Conservation (phyloP, 352 stramenopile species). For the Thalassiosira hispida region DNA sequence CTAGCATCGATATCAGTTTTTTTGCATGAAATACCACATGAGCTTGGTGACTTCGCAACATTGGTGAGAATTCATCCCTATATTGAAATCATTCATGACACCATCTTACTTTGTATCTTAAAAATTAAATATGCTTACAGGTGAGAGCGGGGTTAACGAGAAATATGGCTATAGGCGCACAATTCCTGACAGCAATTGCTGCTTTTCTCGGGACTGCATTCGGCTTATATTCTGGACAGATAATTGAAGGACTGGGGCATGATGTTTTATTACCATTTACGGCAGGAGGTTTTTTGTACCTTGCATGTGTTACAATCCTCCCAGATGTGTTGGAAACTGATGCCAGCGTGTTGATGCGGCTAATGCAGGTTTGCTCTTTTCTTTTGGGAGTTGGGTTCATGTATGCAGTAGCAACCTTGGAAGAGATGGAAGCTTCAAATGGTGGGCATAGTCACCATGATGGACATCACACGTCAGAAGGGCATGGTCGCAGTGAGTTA, state of each 20-base stretch:
- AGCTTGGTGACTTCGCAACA: slow-evolving; percentile 93
- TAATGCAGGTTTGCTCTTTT: slow-evolving; percentile 68
- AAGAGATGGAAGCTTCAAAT: slow-evolving; percentile 49
- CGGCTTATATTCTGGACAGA: slow-evolving; percentile 53
- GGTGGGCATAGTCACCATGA: no score
- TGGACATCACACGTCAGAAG: neutral
- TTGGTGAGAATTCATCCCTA: no score
- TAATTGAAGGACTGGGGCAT: slow-evolving; percentile 54
- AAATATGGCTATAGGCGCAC: slow-evolving; percentile 89
- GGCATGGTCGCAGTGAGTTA: neutral
- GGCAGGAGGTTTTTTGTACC: slow-evolving; percentile 91
- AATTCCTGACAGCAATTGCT: slow-evolving; percentile 91
- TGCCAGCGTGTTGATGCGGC: slow-evolving; percentile 42
- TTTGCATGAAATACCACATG: slow-evolving; percentile 93
- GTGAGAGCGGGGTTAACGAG: slow-evolving; percentile 88
- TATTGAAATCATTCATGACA: no score
- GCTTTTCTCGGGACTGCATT: slow-evolving; percentile 90
- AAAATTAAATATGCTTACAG: no score
- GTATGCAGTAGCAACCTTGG: slow-evolving; percentile 64
- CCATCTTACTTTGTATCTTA: no score
- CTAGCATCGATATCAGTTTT: slow-evolving; percentile 90
- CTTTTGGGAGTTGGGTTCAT: slow-evolving; percentile 71
- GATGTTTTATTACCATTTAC: slow-evolving; percentile 73
- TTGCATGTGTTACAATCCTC: slow-evolving; percentile 90
- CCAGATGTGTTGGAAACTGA: slow-evolving; percentile 89